Evolutionary conservation across 106 monocot species (phyloP).

Genomic region (Dendrobium chrysotoxum): DNA sequence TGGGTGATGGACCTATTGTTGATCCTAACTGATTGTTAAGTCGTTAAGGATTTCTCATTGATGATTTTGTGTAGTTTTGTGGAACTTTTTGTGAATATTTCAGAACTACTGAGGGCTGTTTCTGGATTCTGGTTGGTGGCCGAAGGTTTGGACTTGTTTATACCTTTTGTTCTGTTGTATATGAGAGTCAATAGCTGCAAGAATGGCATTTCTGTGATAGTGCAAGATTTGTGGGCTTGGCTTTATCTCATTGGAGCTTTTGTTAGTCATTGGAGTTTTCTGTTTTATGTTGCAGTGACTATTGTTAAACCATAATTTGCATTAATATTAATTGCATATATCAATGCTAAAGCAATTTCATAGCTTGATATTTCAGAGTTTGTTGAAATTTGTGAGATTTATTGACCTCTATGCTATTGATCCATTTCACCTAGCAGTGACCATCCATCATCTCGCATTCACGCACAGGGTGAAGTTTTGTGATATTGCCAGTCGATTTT

Average conservation of each 20-base stretch:
- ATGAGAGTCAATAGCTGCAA: too few species aligned
- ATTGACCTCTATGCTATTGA: background rate
- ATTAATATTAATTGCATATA: too few species aligned
- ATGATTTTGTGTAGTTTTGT: background rate
- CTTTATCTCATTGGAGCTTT: background rate
- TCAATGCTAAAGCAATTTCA: background rate
- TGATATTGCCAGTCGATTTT: background rate
- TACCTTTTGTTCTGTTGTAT: too few species aligned
- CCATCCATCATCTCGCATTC: background rate
- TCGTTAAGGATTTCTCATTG: background rate
- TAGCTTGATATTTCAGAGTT: conserved; percentile 6
- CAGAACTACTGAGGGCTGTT: background rate
- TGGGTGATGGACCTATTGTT: too few species aligned
- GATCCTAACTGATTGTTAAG: background rate
- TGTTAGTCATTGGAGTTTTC: background rate
- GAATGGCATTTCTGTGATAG: too few species aligned
- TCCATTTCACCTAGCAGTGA: background rate
- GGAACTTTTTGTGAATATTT: background rate
- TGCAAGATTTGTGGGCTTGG: too few species aligned
- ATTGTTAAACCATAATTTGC: too few species aligned
- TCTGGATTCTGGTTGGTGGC: background rate
- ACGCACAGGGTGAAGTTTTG: background rate
- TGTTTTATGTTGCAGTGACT: background rate
- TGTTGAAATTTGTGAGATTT: background rate
- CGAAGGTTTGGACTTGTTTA: too few species aligned